These are phyloP conservation scores for Pseudomonodictys pantanalensis DNA, from an alignment of 495 filamentous ascomycete species.

Conservation along the genomic window DNA sequence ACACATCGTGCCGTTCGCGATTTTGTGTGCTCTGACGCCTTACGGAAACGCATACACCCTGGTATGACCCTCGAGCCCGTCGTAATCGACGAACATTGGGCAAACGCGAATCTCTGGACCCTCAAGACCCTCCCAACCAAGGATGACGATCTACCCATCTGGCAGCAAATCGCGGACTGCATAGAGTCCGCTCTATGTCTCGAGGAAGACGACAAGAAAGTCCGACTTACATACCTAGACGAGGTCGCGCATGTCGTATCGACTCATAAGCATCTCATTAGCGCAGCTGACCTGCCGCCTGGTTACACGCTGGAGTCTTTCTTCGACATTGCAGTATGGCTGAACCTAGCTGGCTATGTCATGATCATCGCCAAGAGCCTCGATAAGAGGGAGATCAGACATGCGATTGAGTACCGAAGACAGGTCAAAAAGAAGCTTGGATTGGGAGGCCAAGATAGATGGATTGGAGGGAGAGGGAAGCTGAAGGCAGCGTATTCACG, in stretches of 20 bases:
- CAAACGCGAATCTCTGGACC: conserved; percentile 15
- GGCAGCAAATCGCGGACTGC: conserved; percentile 10
- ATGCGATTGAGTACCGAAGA: conserved; percentile 1
- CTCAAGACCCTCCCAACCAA: conserved; percentile 8
- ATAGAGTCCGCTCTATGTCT: conserved; percentile 20
- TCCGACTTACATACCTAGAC: conserved; percentile 20
- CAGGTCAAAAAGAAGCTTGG: too few species aligned
- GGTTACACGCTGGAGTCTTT: background rate
- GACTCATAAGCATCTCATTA: background rate
- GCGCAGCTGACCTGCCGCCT: background rate
- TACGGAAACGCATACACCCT: background rate
- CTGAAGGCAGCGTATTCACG: too few species aligned
- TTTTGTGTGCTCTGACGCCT: background rate
- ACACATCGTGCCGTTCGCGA: conserved; percentile 9
- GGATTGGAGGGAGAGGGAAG: background rate
- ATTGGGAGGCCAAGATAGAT: too few species aligned
- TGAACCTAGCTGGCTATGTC: conserved; percentile 15
- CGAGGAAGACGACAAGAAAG: conserved; percentile 3
- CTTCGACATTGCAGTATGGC: conserved; percentile 14
- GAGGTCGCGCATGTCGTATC: conserved; percentile 2
- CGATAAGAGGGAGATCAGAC: conserved; percentile 13
- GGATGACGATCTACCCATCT: background rate
- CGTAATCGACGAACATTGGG: conserved; percentile 12
- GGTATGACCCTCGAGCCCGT: background rate
- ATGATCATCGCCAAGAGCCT: conserved; percentile 4